Evolutionary conservation across 805 yeast genomes (phyloP).

Genomic region (Alloascoidea africana): DNA sequence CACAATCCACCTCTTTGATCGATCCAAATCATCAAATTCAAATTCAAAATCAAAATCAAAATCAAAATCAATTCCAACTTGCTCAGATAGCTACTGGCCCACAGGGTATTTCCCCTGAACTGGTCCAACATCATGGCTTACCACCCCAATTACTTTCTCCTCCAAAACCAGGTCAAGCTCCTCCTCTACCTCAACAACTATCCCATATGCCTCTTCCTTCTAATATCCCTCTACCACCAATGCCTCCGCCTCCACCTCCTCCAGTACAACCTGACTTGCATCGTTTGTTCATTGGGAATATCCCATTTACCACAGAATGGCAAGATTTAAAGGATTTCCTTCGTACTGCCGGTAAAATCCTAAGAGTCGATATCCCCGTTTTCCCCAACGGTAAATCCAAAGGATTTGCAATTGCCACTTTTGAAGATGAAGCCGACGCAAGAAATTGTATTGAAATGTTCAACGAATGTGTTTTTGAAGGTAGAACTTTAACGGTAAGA

Average conservation of each 20-base stretch:
- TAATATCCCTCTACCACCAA: too few relatives aligned
- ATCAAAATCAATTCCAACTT: background rate
- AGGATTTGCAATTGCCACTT: slow-evolving; percentile 55
- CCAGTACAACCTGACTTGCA: slow-evolving; percentile 14
- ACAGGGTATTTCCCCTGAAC: too few relatives aligned
- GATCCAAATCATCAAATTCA: background rate
- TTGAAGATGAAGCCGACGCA: slow-evolving; percentile 30
- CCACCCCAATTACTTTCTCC: too few relatives aligned
- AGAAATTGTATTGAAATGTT: slow-evolving; percentile 31
- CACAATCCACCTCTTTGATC: background rate
- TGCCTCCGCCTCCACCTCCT: too few relatives aligned
- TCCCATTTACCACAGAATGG: slow-evolving; percentile 17
- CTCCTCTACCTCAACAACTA: too few relatives aligned
- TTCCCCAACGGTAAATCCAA: slow-evolving; percentile 24
- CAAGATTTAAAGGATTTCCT: slow-evolving; percentile 16
- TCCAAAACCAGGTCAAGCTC: too few relatives aligned
- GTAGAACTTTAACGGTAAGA: slow-evolving; percentile 44
- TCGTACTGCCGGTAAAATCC: slow-evolving; percentile 12
- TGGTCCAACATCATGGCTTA: too few relatives aligned
- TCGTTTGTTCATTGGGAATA: slow-evolving; percentile 19
- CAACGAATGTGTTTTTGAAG: slow-evolving; percentile 39
- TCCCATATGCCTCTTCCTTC: too few relatives aligned
- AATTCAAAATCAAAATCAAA: background rate
- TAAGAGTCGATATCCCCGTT: slow-evolving; percentile 23
- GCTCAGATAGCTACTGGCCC: too few relatives aligned